Base-by-base conservation (phyloP, 805 yeast genomes). In the Schizosaccharomyces japonicus region DNA sequence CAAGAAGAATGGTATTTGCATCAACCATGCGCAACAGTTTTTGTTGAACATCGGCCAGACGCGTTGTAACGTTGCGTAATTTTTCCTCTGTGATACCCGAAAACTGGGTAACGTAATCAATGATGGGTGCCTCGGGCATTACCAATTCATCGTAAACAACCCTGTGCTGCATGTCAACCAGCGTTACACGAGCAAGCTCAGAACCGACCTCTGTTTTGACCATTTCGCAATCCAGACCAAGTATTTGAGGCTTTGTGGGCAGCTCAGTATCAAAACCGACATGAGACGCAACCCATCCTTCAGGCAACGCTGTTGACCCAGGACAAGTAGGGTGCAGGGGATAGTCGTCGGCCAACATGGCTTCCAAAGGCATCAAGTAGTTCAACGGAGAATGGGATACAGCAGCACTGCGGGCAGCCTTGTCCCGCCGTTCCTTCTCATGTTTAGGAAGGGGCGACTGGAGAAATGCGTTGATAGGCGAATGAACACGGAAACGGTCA, bases 141-240 rank as follows among this genome's bases (percentile, higher is more conserved):
- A 90, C 95, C 21, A 74, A 67, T 52, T 74, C 70, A 57, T 85
- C 94, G 50, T 78, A 61, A 0, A 87, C 58, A 0, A 77, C 70
- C 21, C 46, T 36, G 7, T 40, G 26, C 3, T 71, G 68, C 33
- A 51, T 49, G 15, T 69, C 71, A 1, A 84, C 70, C 7, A 90
- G 53, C 1, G 94, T 80, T 0, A 81, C 73, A 48, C 95, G 67
- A 0, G 96, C 75, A 36, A 87, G 64, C 1, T 73, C 93, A 39
- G 69, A 67, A 8, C 83, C 84, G 1, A 56, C 52, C 0, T 64
- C 70, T 0, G 85, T 62, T 50, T 68, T 63, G 58, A 95, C 83
- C 83, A 87, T 90, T 62, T 87, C 98, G 66, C 98, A 90, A 62
- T 87, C 98, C 17, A 90, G 53, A 0, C 93, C 90, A 63, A 73